phyloP scores from a whole-genome alignment of 176 grass and related monocot genomes.

The Pharus latifolius region DNA sequence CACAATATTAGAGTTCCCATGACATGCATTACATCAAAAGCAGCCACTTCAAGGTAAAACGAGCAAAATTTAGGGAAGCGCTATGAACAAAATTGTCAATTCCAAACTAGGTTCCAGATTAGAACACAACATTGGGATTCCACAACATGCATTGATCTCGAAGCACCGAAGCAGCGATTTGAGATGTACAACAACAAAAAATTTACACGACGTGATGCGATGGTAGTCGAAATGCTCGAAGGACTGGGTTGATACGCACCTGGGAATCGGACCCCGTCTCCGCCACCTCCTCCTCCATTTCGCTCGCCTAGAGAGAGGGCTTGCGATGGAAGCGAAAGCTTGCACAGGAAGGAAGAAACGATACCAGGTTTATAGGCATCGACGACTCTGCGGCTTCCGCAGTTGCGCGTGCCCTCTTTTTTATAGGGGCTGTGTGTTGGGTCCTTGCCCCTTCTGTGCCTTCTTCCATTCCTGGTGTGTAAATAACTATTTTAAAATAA shows the following conservation, averaged over 20 bases:
- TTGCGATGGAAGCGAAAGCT: background rate
- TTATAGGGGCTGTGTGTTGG: no score
- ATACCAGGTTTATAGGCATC: no score
- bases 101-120: background rate
- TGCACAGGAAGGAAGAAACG: background rate
- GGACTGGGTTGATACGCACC: slow-evolving; percentile 19
- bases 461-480: no score
- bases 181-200: background rate
- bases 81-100: background rate
- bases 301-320: background rate
- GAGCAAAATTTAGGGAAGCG: background rate
- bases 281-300: slow-evolving; percentile 41
- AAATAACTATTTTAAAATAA: no score
- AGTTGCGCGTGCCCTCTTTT: no score
- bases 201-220: background rate
- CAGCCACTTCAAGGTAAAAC: background rate
- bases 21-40: background rate
- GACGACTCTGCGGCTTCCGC: no score
- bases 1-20: background rate
- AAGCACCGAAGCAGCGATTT: background rate
- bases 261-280: slow-evolving; percentile 54
- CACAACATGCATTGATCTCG: background rate
- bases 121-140: background rate
- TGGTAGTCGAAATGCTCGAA: background rate
- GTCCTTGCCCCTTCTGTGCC: no score